Conservation (phyloP, 306 rosid species). For the Ochetophila trinervis region DNA sequence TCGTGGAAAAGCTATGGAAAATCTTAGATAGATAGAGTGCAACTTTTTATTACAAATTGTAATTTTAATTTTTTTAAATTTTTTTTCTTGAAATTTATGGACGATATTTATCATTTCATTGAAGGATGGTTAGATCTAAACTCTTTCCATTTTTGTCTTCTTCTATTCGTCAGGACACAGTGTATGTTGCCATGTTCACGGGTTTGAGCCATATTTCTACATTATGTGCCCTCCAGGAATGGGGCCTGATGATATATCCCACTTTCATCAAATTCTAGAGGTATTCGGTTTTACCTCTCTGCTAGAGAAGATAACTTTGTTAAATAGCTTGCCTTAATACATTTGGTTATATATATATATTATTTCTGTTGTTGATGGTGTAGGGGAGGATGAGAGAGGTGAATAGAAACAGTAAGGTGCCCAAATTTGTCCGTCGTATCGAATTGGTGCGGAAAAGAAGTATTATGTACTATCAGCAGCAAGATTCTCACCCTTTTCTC, state of each 20-base stretch:
- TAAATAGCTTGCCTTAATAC: constrained; percentile 1
- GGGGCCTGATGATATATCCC: constrained; percentile 88
- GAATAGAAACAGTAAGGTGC: constrained; percentile 69
- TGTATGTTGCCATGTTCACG: constrained; percentile 91
- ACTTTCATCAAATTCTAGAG: constrained; percentile 75
- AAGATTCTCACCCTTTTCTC: constrained; percentile 66
- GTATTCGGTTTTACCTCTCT: constrained; percentile 37
- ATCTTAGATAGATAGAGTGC: not conserved
- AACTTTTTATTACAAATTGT: not conserved
- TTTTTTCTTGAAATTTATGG: not conserved
- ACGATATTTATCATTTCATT: not conserved
- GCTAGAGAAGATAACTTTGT: constrained; percentile 10
- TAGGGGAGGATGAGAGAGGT: constrained; percentile 89
- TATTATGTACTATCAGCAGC: constrained; percentile 91
- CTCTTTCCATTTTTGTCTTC: constrained; percentile 3
- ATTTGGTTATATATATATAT: constrained; percentile 24
- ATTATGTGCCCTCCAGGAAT: constrained; percentile 81
- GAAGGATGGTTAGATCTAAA: not conserved
- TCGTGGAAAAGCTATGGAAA: not conserved
- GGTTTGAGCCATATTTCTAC: constrained; percentile 95
- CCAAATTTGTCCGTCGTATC: constrained; percentile 63
- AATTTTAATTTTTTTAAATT: not conserved
- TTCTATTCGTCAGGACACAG: constrained; percentile 62
- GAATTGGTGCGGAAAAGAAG: constrained; percentile 81
- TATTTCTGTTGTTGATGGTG: constrained; percentile 18